phyloP scores from a whole-genome alignment of 2,329 filamentous ascomycete genomes.

The Phaeosphaeria sp. region DNA sequence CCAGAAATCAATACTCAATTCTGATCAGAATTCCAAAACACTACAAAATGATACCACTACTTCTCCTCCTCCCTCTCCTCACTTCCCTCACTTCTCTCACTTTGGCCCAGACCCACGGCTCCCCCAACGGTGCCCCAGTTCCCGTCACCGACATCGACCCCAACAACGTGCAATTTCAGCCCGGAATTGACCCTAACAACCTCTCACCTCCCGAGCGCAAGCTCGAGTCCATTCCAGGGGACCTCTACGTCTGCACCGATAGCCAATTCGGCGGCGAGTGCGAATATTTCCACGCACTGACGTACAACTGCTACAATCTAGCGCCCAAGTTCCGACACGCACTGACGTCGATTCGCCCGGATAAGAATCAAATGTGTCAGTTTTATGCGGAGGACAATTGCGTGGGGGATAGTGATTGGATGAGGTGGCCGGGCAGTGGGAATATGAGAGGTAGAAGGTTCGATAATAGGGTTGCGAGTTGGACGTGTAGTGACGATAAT shows the following conservation, averaged over 20 bases:
- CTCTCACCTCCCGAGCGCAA: neutral
- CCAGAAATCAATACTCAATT: neutral
- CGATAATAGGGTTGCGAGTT: slow-evolving; percentile 12
- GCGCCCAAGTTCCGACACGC: neutral
- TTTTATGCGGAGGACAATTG: slow-evolving; percentile 9
- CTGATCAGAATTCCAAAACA: too few species aligned
- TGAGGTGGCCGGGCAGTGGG: slow-evolving; percentile 7
- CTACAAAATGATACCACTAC: neutral
- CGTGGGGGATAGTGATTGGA: slow-evolving; percentile 3
- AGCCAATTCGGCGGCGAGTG: slow-evolving; percentile 5
- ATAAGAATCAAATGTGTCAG: slow-evolving; percentile 2
- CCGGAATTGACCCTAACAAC: neutral
- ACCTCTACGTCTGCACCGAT: slow-evolving; percentile 8
- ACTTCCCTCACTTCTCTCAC: neutral
- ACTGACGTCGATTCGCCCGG: slow-evolving; percentile 1
- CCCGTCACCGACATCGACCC: neutral
- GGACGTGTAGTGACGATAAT: slow-evolving; percentile 10
- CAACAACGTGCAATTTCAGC: neutral
- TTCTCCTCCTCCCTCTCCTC: neutral
- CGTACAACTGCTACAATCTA: slow-evolving; percentile 5
- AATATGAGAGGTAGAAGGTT: slow-evolving; percentile 11
- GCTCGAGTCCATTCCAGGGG: slow-evolving; percentile 1
- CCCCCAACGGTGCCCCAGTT: neutral
- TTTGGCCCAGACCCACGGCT: neutral
- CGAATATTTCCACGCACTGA: neutral